These are phyloP conservation scores for Fusarium acutatum DNA, from an alignment of 2,329 filamentous ascomycete species.

Conservation along the genomic window DNA sequence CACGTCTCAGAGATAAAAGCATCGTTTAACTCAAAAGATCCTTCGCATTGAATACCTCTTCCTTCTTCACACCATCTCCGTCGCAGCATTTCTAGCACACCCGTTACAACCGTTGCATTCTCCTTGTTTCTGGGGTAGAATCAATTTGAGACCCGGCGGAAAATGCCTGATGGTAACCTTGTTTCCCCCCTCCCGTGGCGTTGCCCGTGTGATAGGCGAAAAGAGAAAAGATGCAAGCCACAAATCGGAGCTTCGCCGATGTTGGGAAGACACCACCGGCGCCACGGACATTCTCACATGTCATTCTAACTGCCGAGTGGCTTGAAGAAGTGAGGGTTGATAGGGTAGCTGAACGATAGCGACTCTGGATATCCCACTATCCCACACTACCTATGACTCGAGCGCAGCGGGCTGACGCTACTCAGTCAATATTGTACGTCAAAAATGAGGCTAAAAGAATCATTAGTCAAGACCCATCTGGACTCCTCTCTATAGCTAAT, in stretches of 20 bases:
- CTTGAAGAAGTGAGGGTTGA: neutral
- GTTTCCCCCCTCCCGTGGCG: neutral
- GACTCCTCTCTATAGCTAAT: neutral
- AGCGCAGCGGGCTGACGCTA: neutral
- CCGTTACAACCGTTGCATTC: neutral
- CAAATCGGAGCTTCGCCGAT: neutral
- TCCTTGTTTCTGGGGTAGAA: neutral
- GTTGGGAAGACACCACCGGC: neutral
- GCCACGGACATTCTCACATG: neutral
- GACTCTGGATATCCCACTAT: neutral
- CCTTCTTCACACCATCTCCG: neutral
- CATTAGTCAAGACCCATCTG: neutral
- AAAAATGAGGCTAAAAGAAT: neutral
- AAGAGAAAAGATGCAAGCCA: neutral
- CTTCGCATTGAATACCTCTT: neutral
- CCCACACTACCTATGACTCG: neutral
- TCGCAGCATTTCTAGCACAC: neutral
- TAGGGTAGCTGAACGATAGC: neutral
- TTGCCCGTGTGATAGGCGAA: neutral
- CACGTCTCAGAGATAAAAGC: neutral
- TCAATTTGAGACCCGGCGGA: neutral
- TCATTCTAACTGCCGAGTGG: neutral
- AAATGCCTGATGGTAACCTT: neutral
- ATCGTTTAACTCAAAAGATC: neutral
- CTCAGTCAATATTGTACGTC: neutral